Conservation (phyloP, 1,139 yeast genomes). For the Taphrina confusa region DNA sequence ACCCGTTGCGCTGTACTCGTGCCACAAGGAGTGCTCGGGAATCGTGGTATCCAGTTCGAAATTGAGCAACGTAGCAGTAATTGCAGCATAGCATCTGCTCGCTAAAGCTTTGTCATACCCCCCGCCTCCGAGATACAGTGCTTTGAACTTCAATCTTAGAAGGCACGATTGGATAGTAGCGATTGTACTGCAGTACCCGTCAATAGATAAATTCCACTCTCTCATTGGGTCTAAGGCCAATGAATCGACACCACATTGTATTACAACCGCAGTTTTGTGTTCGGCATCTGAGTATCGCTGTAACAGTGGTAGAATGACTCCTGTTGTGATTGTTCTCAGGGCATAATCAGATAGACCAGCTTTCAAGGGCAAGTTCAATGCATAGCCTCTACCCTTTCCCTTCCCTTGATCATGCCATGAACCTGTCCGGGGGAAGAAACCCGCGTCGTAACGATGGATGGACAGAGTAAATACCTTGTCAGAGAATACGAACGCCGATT, state of each 20-base stretch:
- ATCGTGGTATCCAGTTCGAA: background rate
- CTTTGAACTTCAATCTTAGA: background rate
- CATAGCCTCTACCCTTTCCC: constrained; percentile 49
- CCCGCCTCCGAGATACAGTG: constrained; percentile 69
- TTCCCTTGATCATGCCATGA: constrained; percentile 46
- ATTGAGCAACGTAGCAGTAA: constrained; percentile 48
- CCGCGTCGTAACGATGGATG: constrained; percentile 63
- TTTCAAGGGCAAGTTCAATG: constrained; percentile 59
- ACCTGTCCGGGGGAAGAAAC: constrained; percentile 78
- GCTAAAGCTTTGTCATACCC: constrained; percentile 68
- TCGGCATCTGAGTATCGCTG: constrained; percentile 55
- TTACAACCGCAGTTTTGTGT: constrained; percentile 52
- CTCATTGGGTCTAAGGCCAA: constrained; percentile 58
- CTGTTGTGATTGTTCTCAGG: constrained; percentile 49
- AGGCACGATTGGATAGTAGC: constrained; percentile 1
- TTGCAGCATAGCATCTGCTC: constrained; percentile 65
- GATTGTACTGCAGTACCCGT: constrained; percentile 12
- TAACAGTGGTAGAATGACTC: constrained; percentile 48
- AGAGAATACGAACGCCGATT: constrained; percentile 61
- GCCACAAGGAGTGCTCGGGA: constrained; percentile 24
- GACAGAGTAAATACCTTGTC: constrained; percentile 63
- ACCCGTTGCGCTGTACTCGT: constrained; percentile 1
- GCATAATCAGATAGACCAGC: constrained; percentile 59
- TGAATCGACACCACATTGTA: constrained; percentile 77
- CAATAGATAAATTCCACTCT: constrained; percentile 62